Evolutionary conservation across 2,329 filamentous ascomycete genomes (phyloP).

Genomic region (Periconia sp.): DNA sequence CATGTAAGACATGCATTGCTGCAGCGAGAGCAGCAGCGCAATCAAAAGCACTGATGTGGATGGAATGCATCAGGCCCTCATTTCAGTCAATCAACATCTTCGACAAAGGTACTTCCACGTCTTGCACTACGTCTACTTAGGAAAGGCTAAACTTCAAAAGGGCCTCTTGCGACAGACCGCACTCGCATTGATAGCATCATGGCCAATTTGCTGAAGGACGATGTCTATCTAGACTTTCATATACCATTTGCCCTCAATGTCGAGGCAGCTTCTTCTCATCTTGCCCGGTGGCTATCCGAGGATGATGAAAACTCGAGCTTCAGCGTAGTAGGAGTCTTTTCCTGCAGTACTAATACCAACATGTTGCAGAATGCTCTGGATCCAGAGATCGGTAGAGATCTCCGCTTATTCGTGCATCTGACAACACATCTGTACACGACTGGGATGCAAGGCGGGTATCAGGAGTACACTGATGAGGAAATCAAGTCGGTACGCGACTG

Average conservation of each 20-base stretch:
- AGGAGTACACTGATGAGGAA: conserved; percentile 19
- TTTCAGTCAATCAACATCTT: conserved; percentile 23
- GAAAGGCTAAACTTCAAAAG: too few relatives aligned
- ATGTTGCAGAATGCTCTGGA: conserved; percentile 19
- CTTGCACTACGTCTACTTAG: too few relatives aligned
- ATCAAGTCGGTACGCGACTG: conserved; percentile 21
- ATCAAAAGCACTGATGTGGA: conserved; percentile 22
- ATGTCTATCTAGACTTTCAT: conserved; percentile 25
- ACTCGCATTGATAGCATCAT: conserved; percentile 16
- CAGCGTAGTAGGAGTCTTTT: conserved; percentile 22
- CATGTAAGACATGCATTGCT: conserved; percentile 20
- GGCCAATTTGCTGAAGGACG: conserved; percentile 16
- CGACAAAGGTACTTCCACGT: conserved; percentile 4
- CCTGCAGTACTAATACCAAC: conserved; percentile 23
- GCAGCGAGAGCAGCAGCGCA: conserved; percentile 15
- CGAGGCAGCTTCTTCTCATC: conserved; percentile 22
- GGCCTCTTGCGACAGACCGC: too few relatives aligned
- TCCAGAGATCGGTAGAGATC: conserved; percentile 14
- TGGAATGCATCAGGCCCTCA: conserved; percentile 25
- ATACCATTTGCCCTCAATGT: conserved; percentile 24
- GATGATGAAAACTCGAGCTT: conserved; percentile 14
- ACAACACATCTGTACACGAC: conserved; percentile 24
- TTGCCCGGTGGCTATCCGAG: conserved; percentile 20
- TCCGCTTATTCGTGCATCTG: conserved; percentile 23
- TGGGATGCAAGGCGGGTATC: conserved; percentile 20